Conservation (phyloP, 345 rosid genomes). For the Durio zibethinus region DNA sequence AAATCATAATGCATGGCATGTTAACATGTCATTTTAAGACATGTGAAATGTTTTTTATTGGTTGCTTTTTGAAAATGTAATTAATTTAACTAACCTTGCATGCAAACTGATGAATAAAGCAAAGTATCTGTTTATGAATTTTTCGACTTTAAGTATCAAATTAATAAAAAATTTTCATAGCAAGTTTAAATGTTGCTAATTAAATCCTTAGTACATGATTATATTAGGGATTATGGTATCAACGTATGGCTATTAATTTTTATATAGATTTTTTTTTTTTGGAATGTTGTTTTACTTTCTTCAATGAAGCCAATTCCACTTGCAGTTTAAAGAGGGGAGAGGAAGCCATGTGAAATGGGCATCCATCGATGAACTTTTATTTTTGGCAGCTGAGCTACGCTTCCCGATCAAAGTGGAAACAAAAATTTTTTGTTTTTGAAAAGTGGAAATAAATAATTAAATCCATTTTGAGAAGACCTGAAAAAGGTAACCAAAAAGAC, state of each 20-base stretch:
- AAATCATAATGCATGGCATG: no score
- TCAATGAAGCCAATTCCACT: neutral
- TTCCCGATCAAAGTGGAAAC: conserved; percentile 33
- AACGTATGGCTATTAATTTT: neutral
- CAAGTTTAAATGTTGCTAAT: neutral
- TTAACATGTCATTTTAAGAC: no score
- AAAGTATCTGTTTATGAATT: no score
- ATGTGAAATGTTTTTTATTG: no score
- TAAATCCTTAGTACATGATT: neutral
- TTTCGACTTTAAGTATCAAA: no score
- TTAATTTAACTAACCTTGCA: no score
- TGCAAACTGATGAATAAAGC: no score
- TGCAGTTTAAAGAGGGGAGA: neutral
- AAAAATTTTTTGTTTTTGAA: no score
- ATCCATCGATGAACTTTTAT: conserved; percentile 20
- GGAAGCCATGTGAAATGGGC: conserved; percentile 27
- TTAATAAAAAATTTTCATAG: conserved; percentile 14
- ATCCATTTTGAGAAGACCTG: neutral
- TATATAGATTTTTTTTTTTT: no score
- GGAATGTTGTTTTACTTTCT: neutral
- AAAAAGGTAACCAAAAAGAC: conserved; percentile 7
- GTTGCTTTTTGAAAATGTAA: no score
- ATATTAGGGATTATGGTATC: neutral
- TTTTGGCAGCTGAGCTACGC: conserved; percentile 28
- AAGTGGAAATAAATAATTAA: conserved; percentile 12